A percentile compares a stretch with the other conserved stretches of the same genome.
Evolutionary conservation across 2,329 filamentous ascomycete genomes (phyloP).

Genomic region (Chaetoscypha palmicola): DNA sequence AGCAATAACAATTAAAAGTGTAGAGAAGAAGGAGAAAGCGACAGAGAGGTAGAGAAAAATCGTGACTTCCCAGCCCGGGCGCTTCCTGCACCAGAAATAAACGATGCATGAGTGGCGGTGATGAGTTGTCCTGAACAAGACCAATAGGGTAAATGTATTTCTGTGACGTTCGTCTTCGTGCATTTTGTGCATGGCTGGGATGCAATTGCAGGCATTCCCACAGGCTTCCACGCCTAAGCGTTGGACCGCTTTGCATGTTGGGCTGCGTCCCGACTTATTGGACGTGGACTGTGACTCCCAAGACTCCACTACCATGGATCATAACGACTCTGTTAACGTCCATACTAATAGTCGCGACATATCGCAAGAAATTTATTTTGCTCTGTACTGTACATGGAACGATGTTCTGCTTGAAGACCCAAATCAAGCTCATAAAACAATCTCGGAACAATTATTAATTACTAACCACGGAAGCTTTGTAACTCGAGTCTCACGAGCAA

Average conservation of each 20-base stretch:
- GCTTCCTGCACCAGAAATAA: neutral
- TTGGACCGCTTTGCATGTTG: constrained; percentile 9
- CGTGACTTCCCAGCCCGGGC: neutral
- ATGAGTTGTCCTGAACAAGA: constrained; percentile 6
- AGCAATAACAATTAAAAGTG: neutral
- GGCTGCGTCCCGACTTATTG: neutral
- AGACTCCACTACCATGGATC: neutral
- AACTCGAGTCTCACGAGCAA: no score
- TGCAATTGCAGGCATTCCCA: constrained; percentile 5
- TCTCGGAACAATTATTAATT: no score
- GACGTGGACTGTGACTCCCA: neutral
- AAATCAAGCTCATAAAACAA: no score
- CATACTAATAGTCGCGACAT: no score
- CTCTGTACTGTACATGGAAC: no score
- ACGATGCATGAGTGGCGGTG: constrained; percentile 6
- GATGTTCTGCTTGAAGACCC: no score
- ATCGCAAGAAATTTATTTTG: no score
- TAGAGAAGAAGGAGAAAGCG: neutral
- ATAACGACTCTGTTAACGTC: neutral
- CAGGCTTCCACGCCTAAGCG: neutral
- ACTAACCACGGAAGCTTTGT: no score
- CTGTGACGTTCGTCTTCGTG: neutral
- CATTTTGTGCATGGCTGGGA: neutral
- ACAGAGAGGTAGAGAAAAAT: neutral
- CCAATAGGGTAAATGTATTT: constrained; percentile 9